A percentile compares a stretch with the other conserved stretches of the same genome.
Conservation (phyloP, 176 grass and related monocot genomes). For the Thalia dealbata region DNA sequence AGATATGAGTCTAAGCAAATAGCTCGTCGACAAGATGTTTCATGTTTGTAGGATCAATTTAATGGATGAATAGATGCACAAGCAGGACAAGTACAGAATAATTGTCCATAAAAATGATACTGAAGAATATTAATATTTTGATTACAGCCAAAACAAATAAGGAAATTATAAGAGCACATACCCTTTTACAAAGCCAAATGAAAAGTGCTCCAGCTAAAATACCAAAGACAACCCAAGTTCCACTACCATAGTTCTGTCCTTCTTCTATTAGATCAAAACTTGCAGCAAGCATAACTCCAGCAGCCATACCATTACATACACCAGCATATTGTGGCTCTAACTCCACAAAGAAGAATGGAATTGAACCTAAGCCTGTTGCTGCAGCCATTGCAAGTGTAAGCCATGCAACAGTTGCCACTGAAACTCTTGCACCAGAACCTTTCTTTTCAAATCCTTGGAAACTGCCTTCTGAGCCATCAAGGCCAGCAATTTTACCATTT, state of each 20-base stretch:
- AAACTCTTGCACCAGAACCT: slow-evolving; percentile 28
- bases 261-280: slow-evolving; percentile 94
- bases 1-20: background rate
- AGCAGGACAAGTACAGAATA: background rate
- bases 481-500: slow-evolving; percentile 27
- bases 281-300: slow-evolving; percentile 85
- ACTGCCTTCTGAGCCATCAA: slow-evolving; percentile 12
- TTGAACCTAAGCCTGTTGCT: slow-evolving; percentile 58
- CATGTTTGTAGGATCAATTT: background rate
- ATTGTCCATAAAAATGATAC: too few relatives aligned
- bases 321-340: slow-evolving; percentile 77
- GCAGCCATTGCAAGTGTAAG: slow-evolving; percentile 90
- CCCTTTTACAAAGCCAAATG: slow-evolving; percentile 98
- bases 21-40: background rate
- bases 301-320: slow-evolving; percentile 77
- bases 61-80: background rate
- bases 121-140: background rate
- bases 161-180: slow-evolving; percentile 5
- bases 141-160: background rate
- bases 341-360: slow-evolving; percentile 94
- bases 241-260: slow-evolving; percentile 70
- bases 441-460: slow-evolving; percentile 10
- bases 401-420: slow-evolving; percentile 66
- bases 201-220: slow-evolving; percentile 76
- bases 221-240: slow-evolving; percentile 82